Evolutionary conservation across 495 filamentous ascomycete genomes (phyloP), one percentile per base, ranked within the genome.

Genomic region (Cercophora sp.): DNA sequence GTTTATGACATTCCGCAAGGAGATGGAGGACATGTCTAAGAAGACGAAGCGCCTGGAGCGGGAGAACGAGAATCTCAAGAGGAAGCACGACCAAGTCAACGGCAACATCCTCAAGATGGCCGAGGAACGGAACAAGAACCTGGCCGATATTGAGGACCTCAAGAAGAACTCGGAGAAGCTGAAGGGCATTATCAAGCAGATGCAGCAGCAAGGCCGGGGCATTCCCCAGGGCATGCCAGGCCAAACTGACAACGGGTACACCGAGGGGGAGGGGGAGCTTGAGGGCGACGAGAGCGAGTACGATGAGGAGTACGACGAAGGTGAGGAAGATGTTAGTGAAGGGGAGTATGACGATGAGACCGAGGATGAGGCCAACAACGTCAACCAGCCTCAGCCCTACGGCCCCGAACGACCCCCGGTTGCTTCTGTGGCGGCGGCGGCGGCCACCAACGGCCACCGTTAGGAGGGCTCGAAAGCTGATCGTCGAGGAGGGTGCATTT

Each of bases 11-110:
- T 98, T 98, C 72, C 85, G 93, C 27, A 97, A 96, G 72, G 93
- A 98, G 70, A 97, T 98, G 94, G 93, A 98, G 71, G 93, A 97
- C 65, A 97, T 97, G 94, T 96, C 91, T 0, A 96, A 96, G 75
- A 97, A 97, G 76, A 96, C 93, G 4, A 96, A 97, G 68, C 85
- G 93, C 13, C 77, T 98, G 22, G 93, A 98, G 67, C 95, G 96
- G 66, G 94, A 98, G 63, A 98, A 98, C 60, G 83, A 91, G 55
- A 86, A 82, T 25, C 82, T 95, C 29, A 94, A 88, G 50, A 81
- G 93, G 49, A 97, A 96, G 69, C 91, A 96, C 63, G 89, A 96
- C 57, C 81, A 87, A 31, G 94, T 92, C 8, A 96, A 92, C 61
- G 85, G 85, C 55, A 97, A 96, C 67, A 96, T 98, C 63, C 77